Conservation (phyloP, 495 filamentous ascomycete species). For the Penicillium paxilli region DNA sequence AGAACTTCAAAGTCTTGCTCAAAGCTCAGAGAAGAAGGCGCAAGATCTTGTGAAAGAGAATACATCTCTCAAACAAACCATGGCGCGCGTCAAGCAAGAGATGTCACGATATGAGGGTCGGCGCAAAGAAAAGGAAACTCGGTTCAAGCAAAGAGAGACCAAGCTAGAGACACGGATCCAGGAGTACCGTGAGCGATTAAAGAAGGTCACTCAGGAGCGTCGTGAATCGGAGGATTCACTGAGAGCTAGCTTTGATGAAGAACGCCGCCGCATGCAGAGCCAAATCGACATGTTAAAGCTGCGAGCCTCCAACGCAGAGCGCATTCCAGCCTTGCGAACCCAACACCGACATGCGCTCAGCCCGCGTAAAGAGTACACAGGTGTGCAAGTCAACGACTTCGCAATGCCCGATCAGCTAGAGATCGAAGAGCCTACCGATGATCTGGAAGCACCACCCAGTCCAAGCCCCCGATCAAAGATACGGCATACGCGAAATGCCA, state of each 20-base stretch:
- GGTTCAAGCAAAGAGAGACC: slow-evolving; percentile 47
- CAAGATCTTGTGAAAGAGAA: slow-evolving; percentile 60
- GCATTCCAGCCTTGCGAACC: slow-evolving; percentile 22
- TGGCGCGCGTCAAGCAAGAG: slow-evolving; percentile 55
- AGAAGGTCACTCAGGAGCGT: slow-evolving; percentile 34
- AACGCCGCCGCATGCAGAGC: slow-evolving; percentile 36
- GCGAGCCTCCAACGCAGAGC: slow-evolving; percentile 28
- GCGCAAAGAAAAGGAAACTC: slow-evolving; percentile 52
- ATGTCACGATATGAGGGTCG: slow-evolving; percentile 52
- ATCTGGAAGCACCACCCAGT: slow-evolving; percentile 39
- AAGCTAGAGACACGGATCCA: slow-evolving; percentile 49
- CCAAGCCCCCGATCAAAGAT: slow-evolving; percentile 42
- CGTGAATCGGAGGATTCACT: slow-evolving; percentile 40
- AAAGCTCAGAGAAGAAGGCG: slow-evolving; percentile 67
- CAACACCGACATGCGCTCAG: slow-evolving; percentile 30
- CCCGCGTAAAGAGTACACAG: slow-evolving; percentile 34
- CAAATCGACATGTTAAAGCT: slow-evolving; percentile 35
- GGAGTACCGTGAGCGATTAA: slow-evolving; percentile 45
- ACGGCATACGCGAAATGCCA: slow-evolving; percentile 21
- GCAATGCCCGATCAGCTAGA: slow-evolving; percentile 26
- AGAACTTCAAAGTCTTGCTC: slow-evolving; percentile 52
- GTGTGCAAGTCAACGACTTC: slow-evolving; percentile 35
- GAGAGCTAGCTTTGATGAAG: slow-evolving; percentile 32
- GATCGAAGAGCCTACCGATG: slow-evolving; percentile 31
- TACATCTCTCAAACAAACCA: slow-evolving; percentile 47